Evolutionary conservation across 768 basidiomycete genomes (phyloP), one percentile per base, ranked within the genome.

Genomic region (Agaricus sinodeliciosus): DNA sequence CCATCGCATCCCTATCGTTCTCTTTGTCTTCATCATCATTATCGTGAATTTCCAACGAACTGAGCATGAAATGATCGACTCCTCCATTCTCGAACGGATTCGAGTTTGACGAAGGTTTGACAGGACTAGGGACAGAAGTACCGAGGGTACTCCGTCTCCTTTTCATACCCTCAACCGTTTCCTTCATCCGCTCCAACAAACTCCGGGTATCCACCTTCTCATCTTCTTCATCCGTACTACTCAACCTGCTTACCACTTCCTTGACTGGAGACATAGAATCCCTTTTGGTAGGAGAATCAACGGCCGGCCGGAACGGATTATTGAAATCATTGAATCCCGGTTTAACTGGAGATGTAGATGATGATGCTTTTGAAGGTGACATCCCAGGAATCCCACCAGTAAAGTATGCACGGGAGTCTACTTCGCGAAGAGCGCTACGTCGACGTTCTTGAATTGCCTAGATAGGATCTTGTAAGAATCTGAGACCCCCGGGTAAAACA

Each of bases 391-490:
- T 70, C 16, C 77, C 75, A 18, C 74, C 78, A 16, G 66, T 71
- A 63, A 78, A 82, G 61, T 79, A 79, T 12, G 63, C 75, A 67
- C 43, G 34, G 49, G 63, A 76, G 68, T 54, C 79, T 62, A 57
- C 72, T 67, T 71, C 65, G 3, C 66, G 69, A 36, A 84, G 62
- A 0, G 84, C 84, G 49, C 82, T 84, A 9, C 76, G 72, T 22
- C 84, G 67, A 8, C 85, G 75, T 49, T 84, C 83, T 57, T 77
- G 75, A 39, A 87, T 85, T 0, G 81, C 83, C 74, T 54, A 48
- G 4, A 13, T 13, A 9, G 31, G n/a, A 41, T 19, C 79, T 51
- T 26, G 36, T n/a, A 16, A 42, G 3, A 31, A 31, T 54, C 57
- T 43, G 51, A 43, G 7, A 9, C 35, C 25, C 34, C 25, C 42